Percentiles rank a stretch among this genome's conserved stretches.
These are phyloP conservation scores for Polygonum maritimum DNA, from an alignment of 148 eudicot genomes.

Conservation along the genomic window DNA sequence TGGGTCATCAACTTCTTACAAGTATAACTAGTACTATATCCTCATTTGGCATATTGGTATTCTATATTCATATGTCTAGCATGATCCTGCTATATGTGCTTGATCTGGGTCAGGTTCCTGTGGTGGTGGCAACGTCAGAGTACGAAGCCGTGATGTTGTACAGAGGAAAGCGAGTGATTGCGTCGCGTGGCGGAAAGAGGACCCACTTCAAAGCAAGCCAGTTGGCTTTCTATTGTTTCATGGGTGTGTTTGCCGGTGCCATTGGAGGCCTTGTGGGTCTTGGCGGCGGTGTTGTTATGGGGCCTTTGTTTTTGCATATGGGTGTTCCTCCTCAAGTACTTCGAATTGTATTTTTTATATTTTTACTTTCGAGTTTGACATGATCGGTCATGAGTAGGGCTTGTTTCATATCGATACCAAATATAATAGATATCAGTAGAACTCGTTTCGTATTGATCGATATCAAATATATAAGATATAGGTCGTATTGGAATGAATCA, in stretches of 20 bases:
- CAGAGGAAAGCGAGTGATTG: constrained; percentile 41
- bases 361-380: too few relatives aligned
- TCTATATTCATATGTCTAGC: neutral
- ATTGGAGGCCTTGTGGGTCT: constrained; percentile 76
- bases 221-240: constrained; percentile 31
- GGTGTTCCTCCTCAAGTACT: constrained; percentile 67
- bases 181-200: constrained; percentile 33
- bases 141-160: constrained; percentile 41
- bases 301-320: constrained; percentile 53
- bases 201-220: constrained; percentile 20
- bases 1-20: constrained; percentile 35
- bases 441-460: too few relatives aligned
- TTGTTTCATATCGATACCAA: too few relatives aligned
- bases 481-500: too few relatives aligned
- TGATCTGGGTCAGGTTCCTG: constrained; percentile 9
- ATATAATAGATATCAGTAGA: too few relatives aligned
- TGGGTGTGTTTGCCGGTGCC: constrained; percentile 49
- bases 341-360: constrained; percentile 27
- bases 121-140: neutral
- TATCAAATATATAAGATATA: too few relatives aligned
- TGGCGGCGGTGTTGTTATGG: constrained; percentile 65
- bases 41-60: neutral
- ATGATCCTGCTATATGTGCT: neutral
- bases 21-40: neutral
- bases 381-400: too few relatives aligned